Evolutionary conservation across 1,139 yeast species (phyloP).

Genomic region (Geotrichum restrictum): DNA sequence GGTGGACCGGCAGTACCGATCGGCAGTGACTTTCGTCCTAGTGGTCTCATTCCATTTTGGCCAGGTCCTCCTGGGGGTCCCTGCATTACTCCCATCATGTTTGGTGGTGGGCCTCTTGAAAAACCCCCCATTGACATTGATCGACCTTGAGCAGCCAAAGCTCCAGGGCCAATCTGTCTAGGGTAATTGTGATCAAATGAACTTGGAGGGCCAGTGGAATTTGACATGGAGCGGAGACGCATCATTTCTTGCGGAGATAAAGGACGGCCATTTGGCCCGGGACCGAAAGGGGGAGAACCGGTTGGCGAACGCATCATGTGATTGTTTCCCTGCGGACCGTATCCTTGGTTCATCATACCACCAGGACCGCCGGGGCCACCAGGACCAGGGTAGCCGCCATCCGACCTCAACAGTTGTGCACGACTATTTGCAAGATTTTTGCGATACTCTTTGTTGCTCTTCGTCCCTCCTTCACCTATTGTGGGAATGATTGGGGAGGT

Average conservation of each 20-base stretch:
- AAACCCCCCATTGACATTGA: constrained; percentile 15
- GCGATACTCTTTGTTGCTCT: constrained; percentile 32
- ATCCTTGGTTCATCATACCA: background rate
- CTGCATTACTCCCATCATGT: background rate
- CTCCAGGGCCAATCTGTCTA: background rate
- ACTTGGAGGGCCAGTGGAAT: background rate
- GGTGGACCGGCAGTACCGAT: background rate
- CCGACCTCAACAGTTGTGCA: constrained; percentile 29
- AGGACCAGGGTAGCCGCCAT: constrained; percentile 25
- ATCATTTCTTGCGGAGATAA: constrained; percentile 5
- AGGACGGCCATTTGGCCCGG: constrained; percentile 1
- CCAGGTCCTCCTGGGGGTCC: background rate
- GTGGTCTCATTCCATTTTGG: background rate
- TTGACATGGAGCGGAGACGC: background rate
- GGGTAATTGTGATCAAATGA: background rate
- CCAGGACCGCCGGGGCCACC: constrained; percentile 19
- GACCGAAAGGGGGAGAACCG: constrained; percentile 6
- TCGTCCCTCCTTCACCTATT: constrained; percentile 23
- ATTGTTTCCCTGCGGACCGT: background rate
- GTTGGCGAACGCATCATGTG: constrained; percentile 6
- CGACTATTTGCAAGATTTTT: constrained; percentile 35
- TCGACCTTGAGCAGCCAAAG: constrained; percentile 1
- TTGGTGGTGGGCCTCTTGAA: background rate
- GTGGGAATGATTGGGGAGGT: constrained; percentile 40
- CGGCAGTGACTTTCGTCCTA: background rate